Percentiles rank a stretch among this genome's conserved stretches.
Evolutionary conservation across 2,329 filamentous ascomycete genomes (phyloP).

Genomic region (Aspergillus udagawae): DNA sequence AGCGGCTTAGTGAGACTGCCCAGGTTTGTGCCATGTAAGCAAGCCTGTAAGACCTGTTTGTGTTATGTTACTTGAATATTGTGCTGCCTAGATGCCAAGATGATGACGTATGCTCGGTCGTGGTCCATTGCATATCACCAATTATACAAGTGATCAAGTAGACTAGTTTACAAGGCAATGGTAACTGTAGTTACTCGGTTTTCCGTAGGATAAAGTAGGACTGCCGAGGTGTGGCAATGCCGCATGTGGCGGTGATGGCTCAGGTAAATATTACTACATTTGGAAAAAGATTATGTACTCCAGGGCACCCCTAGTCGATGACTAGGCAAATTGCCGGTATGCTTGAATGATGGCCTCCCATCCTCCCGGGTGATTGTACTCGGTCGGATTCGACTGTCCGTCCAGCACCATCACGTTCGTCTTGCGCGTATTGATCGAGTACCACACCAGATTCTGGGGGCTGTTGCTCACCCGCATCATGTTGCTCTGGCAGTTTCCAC

Average conservation of each 20-base stretch:
- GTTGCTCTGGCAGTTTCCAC: conserved; percentile 28
- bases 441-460: conserved; percentile 28
- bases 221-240: too few relatives aligned
- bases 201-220: too few relatives aligned
- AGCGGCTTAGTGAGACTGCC: background rate
- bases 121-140: background rate
- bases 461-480: conserved; percentile 28
- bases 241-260: too few relatives aligned
- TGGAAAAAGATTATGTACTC: background rate
- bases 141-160: too few relatives aligned
- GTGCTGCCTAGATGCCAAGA: background rate
- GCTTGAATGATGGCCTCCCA: conserved; percentile 30
- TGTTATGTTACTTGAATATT: background rate
- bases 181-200: too few relatives aligned
- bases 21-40: too few relatives aligned
- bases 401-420: conserved; percentile 30
- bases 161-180: too few relatives aligned
- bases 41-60: background rate
- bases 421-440: conserved; percentile 28
- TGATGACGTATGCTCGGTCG: background rate
- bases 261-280: background rate
- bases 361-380: conserved; percentile 26
- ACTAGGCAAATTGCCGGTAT: conserved; percentile 17
- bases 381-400: conserved; percentile 20
- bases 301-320: too few relatives aligned